A percentile compares a stretch with the other conserved stretches of the same genome.
phyloP scores from a whole-genome alignment of 331 rosid species.

The Acacia concinna region DNA sequence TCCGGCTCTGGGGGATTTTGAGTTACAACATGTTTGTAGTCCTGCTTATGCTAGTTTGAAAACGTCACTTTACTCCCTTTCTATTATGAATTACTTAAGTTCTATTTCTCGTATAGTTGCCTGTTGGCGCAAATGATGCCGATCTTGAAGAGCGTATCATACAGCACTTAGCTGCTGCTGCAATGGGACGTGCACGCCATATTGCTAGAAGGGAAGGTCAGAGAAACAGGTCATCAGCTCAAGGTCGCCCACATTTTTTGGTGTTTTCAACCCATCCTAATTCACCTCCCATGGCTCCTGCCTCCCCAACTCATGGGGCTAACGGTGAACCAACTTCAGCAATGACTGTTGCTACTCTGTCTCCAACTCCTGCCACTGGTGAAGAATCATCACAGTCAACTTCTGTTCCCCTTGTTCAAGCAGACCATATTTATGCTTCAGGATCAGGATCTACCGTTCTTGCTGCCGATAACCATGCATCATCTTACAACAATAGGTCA shows the following conservation, averaged over 20 bases:
- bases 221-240: conserved; percentile 80
- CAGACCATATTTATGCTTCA: conserved; percentile 56
- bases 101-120: conserved; percentile 60
- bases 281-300: conserved; percentile 54
- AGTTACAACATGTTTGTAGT: conserved; percentile 83
- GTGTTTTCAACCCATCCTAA: conserved; percentile 83
- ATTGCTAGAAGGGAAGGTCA: conserved; percentile 93
- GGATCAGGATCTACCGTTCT: conserved; percentile 58
- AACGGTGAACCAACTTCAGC: conserved; percentile 66
- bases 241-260: conserved; percentile 81
- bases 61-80: conserved; percentile 19
- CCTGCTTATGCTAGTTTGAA: conserved; percentile 34
- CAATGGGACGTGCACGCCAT: conserved; percentile 97
- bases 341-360: conserved; percentile 40
- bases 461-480: conserved; percentile 50
- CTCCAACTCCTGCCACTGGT: conserved; percentile 46
- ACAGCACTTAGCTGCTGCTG: conserved; percentile 98
- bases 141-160: conserved; percentile 97
- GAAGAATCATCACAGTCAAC: conserved; percentile 56
- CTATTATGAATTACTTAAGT: conserved; percentile 26
- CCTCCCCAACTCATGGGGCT: conserved; percentile 66
- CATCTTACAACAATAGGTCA: conserved; percentile 53
- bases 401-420: conserved; percentile 47
- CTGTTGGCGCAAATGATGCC: conserved; percentile 86
- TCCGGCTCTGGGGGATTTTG: conserved; percentile 95